Evolutionary conservation across 164 flowering plant genomes (phyloP).

Genomic region (Sedum album): DNA sequence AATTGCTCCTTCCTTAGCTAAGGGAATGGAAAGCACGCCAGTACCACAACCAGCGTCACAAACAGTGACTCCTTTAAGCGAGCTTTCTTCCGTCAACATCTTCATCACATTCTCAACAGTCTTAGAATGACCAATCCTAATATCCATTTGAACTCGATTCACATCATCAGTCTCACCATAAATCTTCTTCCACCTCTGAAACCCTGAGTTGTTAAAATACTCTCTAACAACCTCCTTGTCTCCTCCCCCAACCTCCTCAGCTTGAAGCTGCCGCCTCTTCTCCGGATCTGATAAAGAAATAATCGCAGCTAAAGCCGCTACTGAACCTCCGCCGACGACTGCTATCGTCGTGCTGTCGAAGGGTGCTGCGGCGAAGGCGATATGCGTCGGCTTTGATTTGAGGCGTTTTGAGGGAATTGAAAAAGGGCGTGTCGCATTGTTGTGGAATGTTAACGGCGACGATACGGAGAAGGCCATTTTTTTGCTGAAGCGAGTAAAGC

Average conservation of each 20-base stretch:
- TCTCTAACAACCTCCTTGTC: conserved; percentile 94
- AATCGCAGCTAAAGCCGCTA: conserved; percentile 73
- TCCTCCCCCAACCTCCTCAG: conserved; percentile 92
- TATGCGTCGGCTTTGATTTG: neutral
- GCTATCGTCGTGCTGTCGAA: conserved; percentile 57
- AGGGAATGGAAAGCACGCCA: conserved; percentile 71
- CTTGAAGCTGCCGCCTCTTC: conserved; percentile 69
- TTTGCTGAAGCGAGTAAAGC: neutral
- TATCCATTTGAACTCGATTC: conserved; percentile 77
- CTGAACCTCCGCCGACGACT: conserved; percentile 63
- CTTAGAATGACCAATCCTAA: conserved; percentile 83
- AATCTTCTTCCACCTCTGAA: conserved; percentile 89
- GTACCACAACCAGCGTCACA: conserved; percentile 99
- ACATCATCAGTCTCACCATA: conserved; percentile 96
- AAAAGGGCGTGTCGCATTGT: conserved; percentile 1
- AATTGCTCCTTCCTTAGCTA: conserved; percentile 77
- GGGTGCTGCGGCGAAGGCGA: conserved; percentile 31
- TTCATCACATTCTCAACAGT: conserved; percentile 67
- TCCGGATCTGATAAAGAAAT: conserved; percentile 83
- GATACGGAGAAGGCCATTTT: conserved; percentile 6
- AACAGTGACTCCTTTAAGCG: conserved; percentile 58
- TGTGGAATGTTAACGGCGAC: neutral
- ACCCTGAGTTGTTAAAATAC: conserved; percentile 84
- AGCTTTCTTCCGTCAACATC: conserved; percentile 64
- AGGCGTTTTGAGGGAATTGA: neutral